These are phyloP conservation scores for Limnomonas spitsbergensis DNA, from an alignment of 139 green algal genomes.

Conservation along the genomic window DNA sequence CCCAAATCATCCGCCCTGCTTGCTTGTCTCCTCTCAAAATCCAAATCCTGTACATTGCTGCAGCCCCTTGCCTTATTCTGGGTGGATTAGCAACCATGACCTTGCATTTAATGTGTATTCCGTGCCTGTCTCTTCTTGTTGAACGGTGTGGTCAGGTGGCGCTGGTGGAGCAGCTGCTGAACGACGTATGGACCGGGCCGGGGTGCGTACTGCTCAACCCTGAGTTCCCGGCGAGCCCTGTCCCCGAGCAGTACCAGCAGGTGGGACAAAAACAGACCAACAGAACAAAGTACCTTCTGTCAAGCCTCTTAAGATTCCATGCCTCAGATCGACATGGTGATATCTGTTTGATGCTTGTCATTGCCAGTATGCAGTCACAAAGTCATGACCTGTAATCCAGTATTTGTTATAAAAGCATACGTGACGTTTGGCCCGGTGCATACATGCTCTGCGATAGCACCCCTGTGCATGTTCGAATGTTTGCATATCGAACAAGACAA, in stretches of 20 bases:
- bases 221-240: slow-evolving; percentile 13
- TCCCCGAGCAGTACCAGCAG: slow-evolving; percentile 27
- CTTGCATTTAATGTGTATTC: too few relatives aligned
- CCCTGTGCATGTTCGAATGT: neutral
- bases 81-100: too few relatives aligned
- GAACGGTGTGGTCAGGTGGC: slow-evolving; percentile 59
- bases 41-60: too few relatives aligned
- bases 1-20: neutral
- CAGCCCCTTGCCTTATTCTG: too few relatives aligned
- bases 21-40: neutral
- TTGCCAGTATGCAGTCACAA: neutral
- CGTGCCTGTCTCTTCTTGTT: too few relatives aligned
- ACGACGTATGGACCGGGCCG: slow-evolving; percentile 43
- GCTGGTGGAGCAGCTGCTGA: slow-evolving; percentile 55
- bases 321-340: too few relatives aligned
- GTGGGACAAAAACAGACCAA: slow-evolving; percentile 1
- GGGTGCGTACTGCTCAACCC: slow-evolving; percentile 46
- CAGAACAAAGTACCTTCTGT: neutral
- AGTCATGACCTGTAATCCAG: neutral
- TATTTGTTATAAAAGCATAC: neutral
- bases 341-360: neutral
- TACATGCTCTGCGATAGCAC: too few relatives aligned
- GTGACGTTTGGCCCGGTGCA: neutral
- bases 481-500: too few relatives aligned
- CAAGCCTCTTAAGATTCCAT: neutral